Base-by-base conservation (phyloP, 495 filamentous ascomycete species). In the Glutinoglossum americanum region DNA sequence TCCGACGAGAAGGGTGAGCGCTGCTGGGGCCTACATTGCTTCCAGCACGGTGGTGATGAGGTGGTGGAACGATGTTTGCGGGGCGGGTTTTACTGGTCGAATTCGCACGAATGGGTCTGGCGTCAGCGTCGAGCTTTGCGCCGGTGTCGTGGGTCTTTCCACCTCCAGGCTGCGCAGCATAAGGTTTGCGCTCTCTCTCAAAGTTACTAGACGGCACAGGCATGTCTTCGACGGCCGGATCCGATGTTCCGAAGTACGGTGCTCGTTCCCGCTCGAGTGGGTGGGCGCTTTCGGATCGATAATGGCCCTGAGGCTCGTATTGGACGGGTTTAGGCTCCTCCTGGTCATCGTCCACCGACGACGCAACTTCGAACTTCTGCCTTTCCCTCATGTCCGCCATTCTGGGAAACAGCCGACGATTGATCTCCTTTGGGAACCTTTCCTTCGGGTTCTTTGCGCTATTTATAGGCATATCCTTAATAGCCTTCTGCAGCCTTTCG, bases 371-470 rank as follows among this genome's bases (percentile, higher is more conserved):
- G 11, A 53, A 53, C 17, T 8, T 53, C 4, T 3, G 25, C 23
- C 49, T 53, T 15, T 32, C 23, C 7, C 19, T 53, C 28, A 15
- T 15, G 19, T 53, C 49, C 19, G 49, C 25, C 49, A 32, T 30
- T 41, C 17, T 39, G 17, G 87, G 87, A 55, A 94, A 80, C 5
- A 92, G 71, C 26, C 80, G 74, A 37, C 87, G 77, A 0, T 84
- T 80, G 0, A 92, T 76, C 61, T 88, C 81, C 57, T 87, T 86
- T 6, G 86, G 87, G 51, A 90, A 85, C 8, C 83, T 73, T 63
- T 92, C 86, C 54, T 75, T 79, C 61, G 72, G 78, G 59, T 85
- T 76, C 60, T 88, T 83, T 3, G 79, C 76, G 48, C 81, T 82
- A 62, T 78, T 79, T 64, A 94, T 83, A 1, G 86, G 84, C 74